Conservation (phyloP, 2,329 filamentous ascomycete species). For the Neoascochyta sp. region DNA sequence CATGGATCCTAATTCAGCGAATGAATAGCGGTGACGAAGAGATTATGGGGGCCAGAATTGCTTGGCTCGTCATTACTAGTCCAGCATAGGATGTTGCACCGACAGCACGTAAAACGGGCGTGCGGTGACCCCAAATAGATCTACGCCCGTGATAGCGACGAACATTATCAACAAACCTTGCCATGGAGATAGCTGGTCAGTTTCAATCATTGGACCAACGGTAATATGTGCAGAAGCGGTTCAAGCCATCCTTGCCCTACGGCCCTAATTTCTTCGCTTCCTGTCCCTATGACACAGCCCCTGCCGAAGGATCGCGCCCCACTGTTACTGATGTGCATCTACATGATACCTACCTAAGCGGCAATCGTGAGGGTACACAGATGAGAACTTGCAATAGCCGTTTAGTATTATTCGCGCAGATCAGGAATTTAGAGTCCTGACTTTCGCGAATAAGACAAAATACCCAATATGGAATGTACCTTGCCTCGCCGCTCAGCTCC, state of each 20-base stretch:
- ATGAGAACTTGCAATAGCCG: no score
- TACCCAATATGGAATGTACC: no score
- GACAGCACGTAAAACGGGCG: neutral
- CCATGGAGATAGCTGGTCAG: neutral
- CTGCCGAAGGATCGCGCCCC: neutral
- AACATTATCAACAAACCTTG: neutral
- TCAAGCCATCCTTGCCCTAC: slow-evolving; percentile 2
- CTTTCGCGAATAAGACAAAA: no score
- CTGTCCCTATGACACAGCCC: neutral
- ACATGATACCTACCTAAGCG: no score
- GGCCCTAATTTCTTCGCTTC: slow-evolving; percentile 2
- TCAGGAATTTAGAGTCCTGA: no score
- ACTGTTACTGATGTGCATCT: neutral
- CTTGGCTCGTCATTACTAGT: neutral
- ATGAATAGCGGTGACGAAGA: neutral
- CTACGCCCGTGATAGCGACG: neutral
- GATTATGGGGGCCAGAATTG: neutral
- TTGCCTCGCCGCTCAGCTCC: no score
- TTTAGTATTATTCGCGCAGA: no score
- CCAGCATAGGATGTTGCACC: slow-evolving; percentile 1
- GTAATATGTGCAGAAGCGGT: slow-evolving; percentile 1
- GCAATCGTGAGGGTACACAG: no score
- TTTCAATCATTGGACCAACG: neutral
- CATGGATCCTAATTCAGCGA: neutral
- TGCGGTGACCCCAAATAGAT: no score